Base-by-base conservation (phyloP, 1,284 basidiomycete species). In the Porodaedalea pini region DNA sequence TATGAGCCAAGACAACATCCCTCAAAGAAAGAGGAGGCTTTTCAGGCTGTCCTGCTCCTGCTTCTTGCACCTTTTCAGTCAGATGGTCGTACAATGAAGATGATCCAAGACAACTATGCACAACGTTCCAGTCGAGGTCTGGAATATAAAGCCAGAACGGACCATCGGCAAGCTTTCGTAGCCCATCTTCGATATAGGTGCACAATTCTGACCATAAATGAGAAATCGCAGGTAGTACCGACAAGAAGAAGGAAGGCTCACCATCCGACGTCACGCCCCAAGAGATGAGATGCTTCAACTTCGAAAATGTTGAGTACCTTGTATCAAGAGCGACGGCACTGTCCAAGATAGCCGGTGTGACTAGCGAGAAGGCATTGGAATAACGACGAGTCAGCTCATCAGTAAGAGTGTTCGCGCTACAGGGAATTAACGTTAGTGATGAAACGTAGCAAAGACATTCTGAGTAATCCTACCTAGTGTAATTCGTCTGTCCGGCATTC, bases 401-500 rank as follows among this genome's bases (percentile, higher is more conserved):
- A 2, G 76, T 52, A 5, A 66, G 64, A 4, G 72, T 69, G 55
- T 74, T 74, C 2, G 73, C 74, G 41, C 75, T 77, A 37, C 41
- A 23, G 15, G 2, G 39, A 11, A 8, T 17, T 11, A 7, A 5
- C 5, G 39, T 41, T 11, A 41, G 39, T 11, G 5, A 19, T 54
- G n/a, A 59, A 39, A 21, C n/a, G 27, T 51, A 13, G 29, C 19
- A n/a, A 25, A 1, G 45, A 21, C 10, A 31, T 47, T 6, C 36
- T 48, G 21, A 61, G n/a, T n/a, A n/a, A n/a, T n/a, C 71, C 56
- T 51, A 75, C 74, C 65, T 65, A 2, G 70, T 64, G 63, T 77
- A 77, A 56, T 72, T 75, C 1, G 74, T 70, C 61, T 78, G 75
- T 0, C 75, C 76, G 10, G 67, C 63, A 58, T 68, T 73, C 5